phyloP scores from a whole-genome alignment of 73 alveolate species.

The Blepharisma stoltei region DNA sequence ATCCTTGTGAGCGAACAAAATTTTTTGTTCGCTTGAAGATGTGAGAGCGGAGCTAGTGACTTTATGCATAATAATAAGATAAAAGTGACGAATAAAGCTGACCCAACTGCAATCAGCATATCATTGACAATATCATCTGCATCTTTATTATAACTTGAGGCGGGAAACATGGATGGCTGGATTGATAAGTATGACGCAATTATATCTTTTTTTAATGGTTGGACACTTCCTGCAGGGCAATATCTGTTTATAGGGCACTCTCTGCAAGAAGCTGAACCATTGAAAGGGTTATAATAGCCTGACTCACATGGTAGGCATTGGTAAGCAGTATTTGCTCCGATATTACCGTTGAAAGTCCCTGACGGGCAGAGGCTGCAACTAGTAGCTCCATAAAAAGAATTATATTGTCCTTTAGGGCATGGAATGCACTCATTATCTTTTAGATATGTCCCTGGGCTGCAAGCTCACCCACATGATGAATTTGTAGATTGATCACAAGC shows the following conservation, averaged over 20 bases:
- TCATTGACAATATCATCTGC: background rate
- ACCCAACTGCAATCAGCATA: background rate
- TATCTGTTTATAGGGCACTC: background rate
- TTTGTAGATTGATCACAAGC: background rate
- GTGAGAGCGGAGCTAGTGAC: too few species aligned
- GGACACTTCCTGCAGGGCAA: slow-evolving; percentile 7
- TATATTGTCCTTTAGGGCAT: background rate
- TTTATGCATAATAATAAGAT: background rate
- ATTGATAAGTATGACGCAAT: background rate
- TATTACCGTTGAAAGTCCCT: background rate
- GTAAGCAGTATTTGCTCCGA: background rate
- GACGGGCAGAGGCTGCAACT: background rate
- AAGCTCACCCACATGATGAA: background rate
- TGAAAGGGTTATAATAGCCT: background rate
- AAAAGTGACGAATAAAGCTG: background rate
- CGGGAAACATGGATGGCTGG: background rate
- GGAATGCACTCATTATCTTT: background rate
- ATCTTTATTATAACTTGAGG: background rate
- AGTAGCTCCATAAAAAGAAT: background rate
- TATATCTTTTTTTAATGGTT: background rate
- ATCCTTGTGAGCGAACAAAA: too few species aligned
- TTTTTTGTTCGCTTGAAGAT: too few species aligned
- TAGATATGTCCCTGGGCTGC: background rate
- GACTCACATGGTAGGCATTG: background rate
- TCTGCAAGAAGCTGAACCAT: background rate